phyloP scores from a whole-genome alignment of 73 alveolate species.

The Durusdinium trenchii region DNA sequence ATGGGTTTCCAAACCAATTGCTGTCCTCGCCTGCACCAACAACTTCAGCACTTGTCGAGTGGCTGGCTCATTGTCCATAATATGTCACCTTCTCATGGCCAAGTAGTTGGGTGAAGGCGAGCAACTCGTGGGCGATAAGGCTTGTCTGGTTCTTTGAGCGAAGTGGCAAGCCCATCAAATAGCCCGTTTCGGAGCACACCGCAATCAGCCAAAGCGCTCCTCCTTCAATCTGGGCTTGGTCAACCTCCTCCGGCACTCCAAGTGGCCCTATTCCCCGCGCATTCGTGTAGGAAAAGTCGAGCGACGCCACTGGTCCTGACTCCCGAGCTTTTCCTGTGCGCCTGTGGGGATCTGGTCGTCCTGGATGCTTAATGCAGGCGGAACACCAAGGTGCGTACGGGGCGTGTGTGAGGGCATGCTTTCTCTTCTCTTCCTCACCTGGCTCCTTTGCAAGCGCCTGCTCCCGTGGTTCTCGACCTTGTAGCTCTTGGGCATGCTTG shows the following conservation, averaged over 20 bases:
- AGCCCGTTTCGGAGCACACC: background rate
- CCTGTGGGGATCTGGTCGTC: background rate
- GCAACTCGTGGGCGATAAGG: background rate
- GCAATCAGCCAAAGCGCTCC: background rate
- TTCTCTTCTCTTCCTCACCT: background rate
- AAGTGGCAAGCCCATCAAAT: background rate
- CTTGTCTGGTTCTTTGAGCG: background rate
- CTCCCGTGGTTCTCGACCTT: background rate
- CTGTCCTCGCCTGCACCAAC: background rate
- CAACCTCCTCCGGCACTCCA: background rate
- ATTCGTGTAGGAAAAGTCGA: slow-evolving; percentile 13
- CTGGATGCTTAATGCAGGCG: background rate
- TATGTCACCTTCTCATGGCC: background rate
- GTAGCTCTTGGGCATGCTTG: background rate
- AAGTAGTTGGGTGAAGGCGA: background rate
- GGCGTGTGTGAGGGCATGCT: background rate
- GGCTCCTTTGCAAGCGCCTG: background rate
- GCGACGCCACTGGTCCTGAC: background rate
- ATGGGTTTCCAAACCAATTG: background rate
- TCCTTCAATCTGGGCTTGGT: background rate
- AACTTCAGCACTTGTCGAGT: background rate
- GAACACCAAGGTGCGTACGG: background rate
- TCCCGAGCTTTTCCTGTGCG: background rate
- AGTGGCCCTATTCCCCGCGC: no score
- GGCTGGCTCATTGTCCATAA: background rate